These are phyloP conservation scores for Dictyophora rubrovolvata DNA, from an alignment of 768 basidiomycete species.

Conservation along the genomic window DNA sequence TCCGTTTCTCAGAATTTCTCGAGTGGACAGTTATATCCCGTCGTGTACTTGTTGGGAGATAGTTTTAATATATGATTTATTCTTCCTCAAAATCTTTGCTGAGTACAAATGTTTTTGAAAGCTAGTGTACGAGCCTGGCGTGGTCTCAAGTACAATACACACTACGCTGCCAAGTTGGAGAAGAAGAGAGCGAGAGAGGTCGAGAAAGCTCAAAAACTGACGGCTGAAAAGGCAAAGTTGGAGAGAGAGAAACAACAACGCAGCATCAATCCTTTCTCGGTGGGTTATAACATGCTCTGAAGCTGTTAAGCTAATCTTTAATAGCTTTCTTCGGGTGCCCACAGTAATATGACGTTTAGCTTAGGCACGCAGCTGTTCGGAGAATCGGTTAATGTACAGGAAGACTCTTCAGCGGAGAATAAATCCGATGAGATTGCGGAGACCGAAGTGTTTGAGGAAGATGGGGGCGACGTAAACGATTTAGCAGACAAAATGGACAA, in stretches of 20 bases:
- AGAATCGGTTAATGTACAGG: not conserved
- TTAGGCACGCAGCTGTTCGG: slow-evolving; percentile 65
- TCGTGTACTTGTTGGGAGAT: slow-evolving; percentile 7
- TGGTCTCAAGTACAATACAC: slow-evolving; percentile 58
- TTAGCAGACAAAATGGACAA: slow-evolving; percentile 28
- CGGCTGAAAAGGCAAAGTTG: slow-evolving; percentile 22
- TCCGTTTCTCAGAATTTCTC: not conserved
- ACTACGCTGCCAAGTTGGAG: slow-evolving; percentile 66
- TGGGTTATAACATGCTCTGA: slow-evolving; percentile 22
- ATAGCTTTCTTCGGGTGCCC: not conserved
- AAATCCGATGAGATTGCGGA: not conserved
- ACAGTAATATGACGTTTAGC: slow-evolving; percentile 14
- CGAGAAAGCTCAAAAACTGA: slow-evolving; percentile 24
- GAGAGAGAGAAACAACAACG: slow-evolving; percentile 23
- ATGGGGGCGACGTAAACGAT: slow-evolving; percentile 22
- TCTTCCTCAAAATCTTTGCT: not conserved
- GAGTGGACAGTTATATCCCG: not conserved
- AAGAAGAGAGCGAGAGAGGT: slow-evolving; percentile 34
- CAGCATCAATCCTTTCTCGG: slow-evolving; percentile 59
- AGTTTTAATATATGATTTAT: slow-evolving; percentile 7
- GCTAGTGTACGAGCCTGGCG: slow-evolving; percentile 74
- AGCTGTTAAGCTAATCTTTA: not conserved
- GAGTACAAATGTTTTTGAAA: slow-evolving; percentile 4
- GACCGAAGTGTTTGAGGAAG: not conserved
- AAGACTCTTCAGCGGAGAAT: too few species aligned